Base-by-base conservation (phyloP, 1,284 basidiomycete genomes). In the Cystobasidium sp. region DNA sequence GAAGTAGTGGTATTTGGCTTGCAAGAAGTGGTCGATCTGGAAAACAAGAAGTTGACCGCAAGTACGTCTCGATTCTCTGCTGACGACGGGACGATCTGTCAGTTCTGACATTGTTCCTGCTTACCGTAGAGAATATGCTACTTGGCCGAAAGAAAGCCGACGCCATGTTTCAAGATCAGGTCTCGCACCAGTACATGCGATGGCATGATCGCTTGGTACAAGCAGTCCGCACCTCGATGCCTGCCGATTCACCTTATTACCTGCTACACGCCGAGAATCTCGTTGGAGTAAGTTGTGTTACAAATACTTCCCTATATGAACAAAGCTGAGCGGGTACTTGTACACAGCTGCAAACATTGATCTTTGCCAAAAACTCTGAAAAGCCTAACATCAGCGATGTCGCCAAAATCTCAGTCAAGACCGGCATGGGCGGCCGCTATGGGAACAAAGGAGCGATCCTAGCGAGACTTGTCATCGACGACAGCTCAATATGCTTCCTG, bases 371-470 rank as follows among this genome's bases (percentile, higher is more conserved):
- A 84, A 86, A 86, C 61, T 83, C 86, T 47, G 87, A 90, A 82
- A 81, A 81, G 73, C 79, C 81, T 9, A 83, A 85, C 53, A 82
- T 97, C 70, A 87, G 88, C 76, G 90, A 95, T 81, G 84, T 88
- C 10, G 87, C 89, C 7, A 88, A 93, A 44, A 88, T 89, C 0
- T 91, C 89, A 0, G 86, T 97, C 77, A 98, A 98, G 84, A 85
- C 92, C 24, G 96, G 96, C 0, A 91, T 98, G 86, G 91, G 91
- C 0, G 93, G 93, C 6, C 85, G 90, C 75, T 97, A 96, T 81
- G 96, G 96, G 1, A 99, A 99, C 82, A 98, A 99, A 90, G 96
- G 96, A 16, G 94, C 91, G 0, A 94, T 98, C 74, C 88, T 97
- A 18, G 87, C 92, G 1, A 88, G 96, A n/a, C 87, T 97, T 75